Evolutionary conservation across 2,329 filamentous ascomycete species (phyloP).

Genomic region (Trichoderma asperellum): DNA sequence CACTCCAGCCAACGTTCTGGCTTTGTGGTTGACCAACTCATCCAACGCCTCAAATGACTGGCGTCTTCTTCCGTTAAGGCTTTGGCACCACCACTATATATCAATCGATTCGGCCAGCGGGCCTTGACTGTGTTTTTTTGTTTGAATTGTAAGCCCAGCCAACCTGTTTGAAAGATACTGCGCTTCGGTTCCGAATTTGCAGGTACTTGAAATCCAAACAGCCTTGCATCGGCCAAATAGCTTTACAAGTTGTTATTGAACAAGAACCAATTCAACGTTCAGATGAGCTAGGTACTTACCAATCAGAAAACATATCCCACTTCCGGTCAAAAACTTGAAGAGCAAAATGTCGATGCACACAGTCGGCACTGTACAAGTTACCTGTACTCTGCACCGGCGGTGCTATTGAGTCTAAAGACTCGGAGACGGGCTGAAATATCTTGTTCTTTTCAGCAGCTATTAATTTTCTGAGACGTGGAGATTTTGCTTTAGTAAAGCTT

Average conservation of each 20-base stretch:
- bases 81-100: constrained; percentile 24
- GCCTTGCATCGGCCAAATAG: not conserved
- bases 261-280: not conserved
- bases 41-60: constrained; percentile 32
- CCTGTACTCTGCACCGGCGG: constrained; percentile 26
- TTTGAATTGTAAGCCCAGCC: constrained; percentile 32
- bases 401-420: constrained; percentile 31
- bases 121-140: constrained; percentile 33
- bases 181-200: not conserved
- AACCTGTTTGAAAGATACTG: constrained; percentile 29
- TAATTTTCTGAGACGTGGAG: not conserved
- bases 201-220: not conserved
- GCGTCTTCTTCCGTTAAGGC: constrained; percentile 25
- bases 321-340: constrained; percentile 35
- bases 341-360: constrained; percentile 32
- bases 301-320: constrained; percentile 35
- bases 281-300: constrained; percentile 21
- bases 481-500: constrained; percentile 17
- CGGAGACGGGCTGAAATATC: not conserved
- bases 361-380: not conserved
- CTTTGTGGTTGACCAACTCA: constrained; percentile 33
- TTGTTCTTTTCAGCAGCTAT: constrained; percentile 20
- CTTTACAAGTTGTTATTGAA: not conserved
- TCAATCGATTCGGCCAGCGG: constrained; percentile 35
- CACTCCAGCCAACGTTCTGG: constrained; percentile 39